phyloP scores from a whole-genome alignment of 163 green algal genomes.

The Scenedesmus sp. region DNA sequence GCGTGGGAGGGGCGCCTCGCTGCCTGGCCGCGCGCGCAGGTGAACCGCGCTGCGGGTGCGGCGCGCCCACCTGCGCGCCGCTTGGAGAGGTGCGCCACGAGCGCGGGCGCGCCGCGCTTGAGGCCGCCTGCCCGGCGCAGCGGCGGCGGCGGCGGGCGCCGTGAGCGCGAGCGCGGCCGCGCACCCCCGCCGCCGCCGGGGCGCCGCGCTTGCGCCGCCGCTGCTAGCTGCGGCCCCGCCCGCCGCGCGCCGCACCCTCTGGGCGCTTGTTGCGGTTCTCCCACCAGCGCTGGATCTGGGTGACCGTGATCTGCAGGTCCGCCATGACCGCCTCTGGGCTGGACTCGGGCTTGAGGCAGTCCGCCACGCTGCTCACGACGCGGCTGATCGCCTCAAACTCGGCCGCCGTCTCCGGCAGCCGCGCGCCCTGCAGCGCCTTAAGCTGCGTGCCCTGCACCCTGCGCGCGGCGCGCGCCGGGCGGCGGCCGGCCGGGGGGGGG shows the following conservation, averaged over 20 bases:
- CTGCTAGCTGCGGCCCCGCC: no score
- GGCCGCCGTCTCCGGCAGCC: conserved; percentile 29
- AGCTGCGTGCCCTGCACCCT: conserved; percentile 41
- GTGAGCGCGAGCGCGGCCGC: no score
- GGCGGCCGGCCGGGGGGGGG: no score
- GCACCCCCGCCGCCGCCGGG: no score
- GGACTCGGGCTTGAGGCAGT: conserved; percentile 12
- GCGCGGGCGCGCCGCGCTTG: no score
- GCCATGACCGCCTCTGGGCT: not conserved
- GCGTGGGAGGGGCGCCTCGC: not conserved
- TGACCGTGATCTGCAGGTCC: conserved; percentile 33
- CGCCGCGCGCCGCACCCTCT: conserved; percentile 30
- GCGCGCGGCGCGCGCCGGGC: no score
- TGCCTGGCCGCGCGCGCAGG: not conserved
- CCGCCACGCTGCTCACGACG: not conserved
- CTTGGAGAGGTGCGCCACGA: no score
- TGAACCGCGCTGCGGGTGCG: no score
- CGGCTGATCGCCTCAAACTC: conserved; percentile 24
- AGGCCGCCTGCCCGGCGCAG: no score
- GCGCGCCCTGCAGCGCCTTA: conserved; percentile 32
- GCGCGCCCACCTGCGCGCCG: no score
- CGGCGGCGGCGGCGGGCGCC: no score
- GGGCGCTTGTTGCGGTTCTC: conserved; percentile 41
- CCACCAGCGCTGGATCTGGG: conserved; percentile 44
- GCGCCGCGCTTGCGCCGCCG: no score